Evolutionary conservation across 345 rosid species (phyloP), one percentile per base, ranked within the genome.

Genomic region (Acer negundo): DNA sequence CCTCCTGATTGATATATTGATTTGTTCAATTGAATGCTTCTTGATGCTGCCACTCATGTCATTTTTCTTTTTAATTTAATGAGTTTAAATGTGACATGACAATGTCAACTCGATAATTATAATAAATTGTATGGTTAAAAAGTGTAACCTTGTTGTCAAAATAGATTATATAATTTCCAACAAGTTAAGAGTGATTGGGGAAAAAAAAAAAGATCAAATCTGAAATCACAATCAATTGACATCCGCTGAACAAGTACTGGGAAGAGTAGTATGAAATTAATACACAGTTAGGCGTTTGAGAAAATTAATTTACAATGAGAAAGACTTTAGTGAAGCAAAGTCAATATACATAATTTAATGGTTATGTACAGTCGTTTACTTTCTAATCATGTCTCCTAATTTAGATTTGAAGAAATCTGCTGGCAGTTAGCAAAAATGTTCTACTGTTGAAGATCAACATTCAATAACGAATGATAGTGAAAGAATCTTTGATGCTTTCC

Each of bases 401-500:
- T 53, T 15, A 53, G 66, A 51, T 64, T 23, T 42, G 15, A 16
- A 19, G 42, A 79, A 72, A 42, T 69, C 61, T 66, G 53, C 19
- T 65, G 75, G 78, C 78, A 17, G 26, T 6, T 59, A 1, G 62
- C 4, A 7, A 10, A 2, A 0, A 61, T 47, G 55, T 61, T 6
- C 2, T 10, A 7, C 58, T 69, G 10, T 2, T 42, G 28, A 26
- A 47, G 40, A 72, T 56, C 65, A 62, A 19, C 10, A 3, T 67
- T 56, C 65, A 62, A 19, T 3, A 3, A 35, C 6, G 38, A 35
- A 35, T 35, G 0, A 7, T 23, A 6, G 16, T 13, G 55, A 31
- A 24, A 47, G 73, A 74, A 80, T 80, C 74, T 74, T 15, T 6
- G 38, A 24, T 64, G 73, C 16, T 64, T 82, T 76, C 76, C 46